phyloP scores from a whole-genome alignment of 2,329 filamentous ascomycete genomes.

The Fusarium duplospermum region DNA sequence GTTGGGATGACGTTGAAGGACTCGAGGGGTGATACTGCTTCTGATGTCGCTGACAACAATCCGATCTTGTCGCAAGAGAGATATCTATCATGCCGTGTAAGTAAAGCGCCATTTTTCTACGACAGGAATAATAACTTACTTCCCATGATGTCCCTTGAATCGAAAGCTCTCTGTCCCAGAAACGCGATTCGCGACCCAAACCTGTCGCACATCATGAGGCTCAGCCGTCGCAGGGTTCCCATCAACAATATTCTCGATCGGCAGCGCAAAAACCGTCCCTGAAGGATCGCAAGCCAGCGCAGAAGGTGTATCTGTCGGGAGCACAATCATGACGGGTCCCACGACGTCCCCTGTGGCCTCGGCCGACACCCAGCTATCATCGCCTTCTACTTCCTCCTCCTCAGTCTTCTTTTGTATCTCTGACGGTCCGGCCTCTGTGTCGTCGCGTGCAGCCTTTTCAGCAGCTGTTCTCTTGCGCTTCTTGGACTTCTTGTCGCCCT shows the following conservation, averaged over 20 bases:
- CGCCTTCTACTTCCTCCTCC: slow-evolving; percentile 62
- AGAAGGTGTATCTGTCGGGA: slow-evolving; percentile 78
- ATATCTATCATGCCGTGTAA: slow-evolving; percentile 68
- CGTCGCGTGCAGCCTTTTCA: slow-evolving; percentile 53
- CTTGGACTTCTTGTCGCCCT: slow-evolving; percentile 95
- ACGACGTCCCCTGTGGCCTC: slow-evolving; percentile 79
- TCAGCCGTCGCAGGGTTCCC: slow-evolving; percentile 85
- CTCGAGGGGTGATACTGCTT: slow-evolving; percentile 87
- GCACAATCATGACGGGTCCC: slow-evolving; percentile 84
- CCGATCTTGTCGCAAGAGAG: slow-evolving; percentile 88
- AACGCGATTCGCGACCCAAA: slow-evolving; percentile 90
- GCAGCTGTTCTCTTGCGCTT: slow-evolving; percentile 82
- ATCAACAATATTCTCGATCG: slow-evolving; percentile 89
- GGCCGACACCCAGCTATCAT: slow-evolving; percentile 93
- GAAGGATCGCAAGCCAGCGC: slow-evolving; percentile 87
- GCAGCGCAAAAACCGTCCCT: slow-evolving; percentile 85
- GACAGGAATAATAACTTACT: slow-evolving; percentile 59
- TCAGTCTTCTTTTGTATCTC: slow-evolving; percentile 37
- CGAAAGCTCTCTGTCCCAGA: slow-evolving; percentile 84
- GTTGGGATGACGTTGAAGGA: slow-evolving; percentile 77
- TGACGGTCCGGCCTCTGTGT: slow-evolving; percentile 10
- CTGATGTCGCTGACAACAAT: slow-evolving; percentile 77
- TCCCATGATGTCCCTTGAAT: slow-evolving; percentile 91
- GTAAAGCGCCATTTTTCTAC: neutral
- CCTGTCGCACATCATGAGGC: slow-evolving; percentile 94